Conservation (phyloP, 1,139 yeast genomes). For the Yamadazyma conglobata region DNA sequence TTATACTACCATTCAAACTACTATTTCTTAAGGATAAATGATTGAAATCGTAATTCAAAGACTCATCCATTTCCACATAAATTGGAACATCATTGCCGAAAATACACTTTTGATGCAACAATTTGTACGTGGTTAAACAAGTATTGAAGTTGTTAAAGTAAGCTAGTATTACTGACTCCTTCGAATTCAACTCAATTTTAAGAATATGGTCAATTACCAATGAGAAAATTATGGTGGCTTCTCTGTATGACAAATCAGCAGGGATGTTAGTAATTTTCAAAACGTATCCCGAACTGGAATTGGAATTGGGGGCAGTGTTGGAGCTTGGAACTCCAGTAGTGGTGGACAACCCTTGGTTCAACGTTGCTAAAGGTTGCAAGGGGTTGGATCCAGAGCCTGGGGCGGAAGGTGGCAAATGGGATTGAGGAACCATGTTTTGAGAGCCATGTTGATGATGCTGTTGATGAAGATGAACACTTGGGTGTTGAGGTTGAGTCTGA, state of each 20-base stretch:
- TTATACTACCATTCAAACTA: slow-evolving; percentile 15
- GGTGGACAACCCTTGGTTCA: slow-evolving; percentile 2
- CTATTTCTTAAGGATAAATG: slow-evolving; percentile 24
- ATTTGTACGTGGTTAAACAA: slow-evolving; percentile 68
- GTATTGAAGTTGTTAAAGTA: slow-evolving; percentile 61
- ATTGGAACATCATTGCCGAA: slow-evolving; percentile 60
- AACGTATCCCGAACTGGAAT: slow-evolving; percentile 3
- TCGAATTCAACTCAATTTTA: slow-evolving; percentile 50
- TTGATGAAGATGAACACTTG: slow-evolving; percentile 1
- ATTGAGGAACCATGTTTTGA: slow-evolving; percentile 1
- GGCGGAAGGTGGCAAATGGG: slow-evolving; percentile 1
- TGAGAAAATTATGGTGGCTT: slow-evolving; percentile 73
- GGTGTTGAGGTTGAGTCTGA: slow-evolving; percentile 2
- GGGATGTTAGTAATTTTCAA: slow-evolving; percentile 60
- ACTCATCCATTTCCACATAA: slow-evolving; percentile 41
- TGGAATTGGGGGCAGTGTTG: slow-evolving; percentile 1
- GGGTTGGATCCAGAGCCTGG: slow-evolving; percentile 3
- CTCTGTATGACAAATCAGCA: slow-evolving; percentile 67
- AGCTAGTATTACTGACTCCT: slow-evolving; percentile 44
- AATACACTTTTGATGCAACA: slow-evolving; percentile 60
- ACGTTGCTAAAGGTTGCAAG: slow-evolving; percentile 4
- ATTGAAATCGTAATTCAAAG: slow-evolving; percentile 21
- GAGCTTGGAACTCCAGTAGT: not conserved
- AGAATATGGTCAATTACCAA: slow-evolving; percentile 69
- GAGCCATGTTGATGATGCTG: not conserved